Evolutionary conservation across 345 rosid genomes (phyloP), one percentile per base, ranked within the genome.

Genomic region (Moricandia arvensis): DNA sequence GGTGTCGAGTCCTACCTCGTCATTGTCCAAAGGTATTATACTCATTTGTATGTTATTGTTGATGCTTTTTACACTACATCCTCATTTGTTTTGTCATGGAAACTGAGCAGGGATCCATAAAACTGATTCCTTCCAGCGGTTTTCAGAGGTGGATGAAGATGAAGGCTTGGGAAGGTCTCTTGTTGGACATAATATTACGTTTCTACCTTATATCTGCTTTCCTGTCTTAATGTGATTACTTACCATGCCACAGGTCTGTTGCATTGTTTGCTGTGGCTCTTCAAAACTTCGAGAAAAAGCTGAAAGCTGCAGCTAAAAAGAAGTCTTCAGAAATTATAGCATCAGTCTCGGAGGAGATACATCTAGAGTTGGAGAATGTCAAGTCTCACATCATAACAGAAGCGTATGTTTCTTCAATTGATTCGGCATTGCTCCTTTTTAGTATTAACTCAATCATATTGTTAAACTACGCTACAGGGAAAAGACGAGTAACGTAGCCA

Each of bases 101-200:
- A 34, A 66, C 27, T 47, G 61, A 66, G 73, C 82, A 84, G 98
- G 83, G 67, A 70, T 60, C 58, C 72, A 63, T 72, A 85, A 78
- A 78, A 80, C 77, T 71, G 84, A 82, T n/a, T 83, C 80, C 88
- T 79, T 37, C 41, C 80, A 69, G 78, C 90, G 80, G 77, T 74
- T 77, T 64, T 74, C 81, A 54, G 91, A 84, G 76, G 82, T 74
- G 78, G 81, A 69, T 61, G 89, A 86, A 74, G 89, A 81, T 80
- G 89, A 86, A 79, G 99, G 89, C 61, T 75, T 84, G 83, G 83
- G 86, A 74, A 96, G 97, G 98, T 93, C 73, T 76, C 61, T 76
- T 77, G 60, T 69, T 55, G 31, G 58, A 16, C 73, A 64, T 54
- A n/a, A 24, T 59, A 45, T 30, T 69, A 33, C 61, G 18, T 57